Conservation (phyloP, 192 early-diverging fungal species). For the Umbelopsis isabellina region DNA sequence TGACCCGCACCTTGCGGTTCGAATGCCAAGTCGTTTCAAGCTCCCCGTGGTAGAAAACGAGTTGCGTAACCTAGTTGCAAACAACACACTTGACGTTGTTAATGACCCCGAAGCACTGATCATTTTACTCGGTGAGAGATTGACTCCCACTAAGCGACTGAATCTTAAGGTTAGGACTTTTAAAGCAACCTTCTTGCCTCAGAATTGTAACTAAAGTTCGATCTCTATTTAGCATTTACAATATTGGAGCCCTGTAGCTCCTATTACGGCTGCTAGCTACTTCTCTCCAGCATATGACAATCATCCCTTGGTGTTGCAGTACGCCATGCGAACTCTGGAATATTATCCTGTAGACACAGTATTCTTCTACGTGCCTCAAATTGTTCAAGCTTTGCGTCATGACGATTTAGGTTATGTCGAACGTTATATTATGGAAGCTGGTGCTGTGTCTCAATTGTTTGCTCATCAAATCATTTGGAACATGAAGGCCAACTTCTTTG, state of each 20-base stretch:
- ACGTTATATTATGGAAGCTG: slow-evolving; percentile 92
- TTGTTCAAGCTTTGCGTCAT: slow-evolving; percentile 93
- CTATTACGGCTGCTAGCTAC: slow-evolving; percentile 85
- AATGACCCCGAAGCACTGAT: slow-evolving; percentile 73
- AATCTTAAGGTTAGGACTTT: slow-evolving; percentile 32
- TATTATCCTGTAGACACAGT: slow-evolving; percentile 90
- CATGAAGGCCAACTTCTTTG: slow-evolving; percentile 98
- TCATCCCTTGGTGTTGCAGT: slow-evolving; percentile 94
- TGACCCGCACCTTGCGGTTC: slow-evolving; percentile 81
- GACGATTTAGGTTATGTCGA: slow-evolving; percentile 94
- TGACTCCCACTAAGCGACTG: slow-evolving; percentile 34
- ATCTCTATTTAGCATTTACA: slow-evolving; percentile 62
- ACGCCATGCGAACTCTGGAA: slow-evolving; percentile 89
- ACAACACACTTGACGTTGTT: slow-evolving; percentile 68
- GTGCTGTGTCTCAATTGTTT: slow-evolving; percentile 92
- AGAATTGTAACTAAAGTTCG: slow-evolving; percentile 27
- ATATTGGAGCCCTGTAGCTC: slow-evolving; percentile 90
- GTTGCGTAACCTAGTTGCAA: slow-evolving; percentile 64
- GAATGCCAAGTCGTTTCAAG: slow-evolving; percentile 75
- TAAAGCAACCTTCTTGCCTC: neutral
- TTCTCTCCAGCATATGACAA: slow-evolving; percentile 70
- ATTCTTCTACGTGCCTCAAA: slow-evolving; percentile 99
- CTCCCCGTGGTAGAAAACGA: slow-evolving; percentile 68
- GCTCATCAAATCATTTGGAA: slow-evolving; percentile 99
- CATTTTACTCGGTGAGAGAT: slow-evolving; percentile 70